Evolutionary conservation across 1,284 basidiomycete species (phyloP).

Genomic region (Ustilago nuda): DNA sequence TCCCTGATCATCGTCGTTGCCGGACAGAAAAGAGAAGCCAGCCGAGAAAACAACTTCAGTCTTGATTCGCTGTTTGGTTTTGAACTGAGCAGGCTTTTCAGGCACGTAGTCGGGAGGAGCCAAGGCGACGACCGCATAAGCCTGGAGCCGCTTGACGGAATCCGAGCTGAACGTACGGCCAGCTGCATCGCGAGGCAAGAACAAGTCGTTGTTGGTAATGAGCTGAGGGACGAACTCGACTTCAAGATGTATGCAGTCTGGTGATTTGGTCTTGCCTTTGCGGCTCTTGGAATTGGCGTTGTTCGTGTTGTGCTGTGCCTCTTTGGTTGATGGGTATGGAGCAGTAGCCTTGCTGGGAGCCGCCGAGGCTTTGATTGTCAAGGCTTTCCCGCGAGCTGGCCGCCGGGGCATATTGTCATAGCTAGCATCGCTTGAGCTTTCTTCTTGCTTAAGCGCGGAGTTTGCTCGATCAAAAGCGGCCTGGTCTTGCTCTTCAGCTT

Average conservation of each 20-base stretch:
- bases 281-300: constrained; percentile 5
- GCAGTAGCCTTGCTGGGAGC: neutral
- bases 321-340: neutral
- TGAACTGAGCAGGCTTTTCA: neutral
- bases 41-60: neutral
- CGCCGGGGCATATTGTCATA: neutral
- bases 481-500: neutral
- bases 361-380: neutral
- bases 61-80: neutral
- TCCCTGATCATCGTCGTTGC: neutral
- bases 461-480: neutral
- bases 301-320: neutral
- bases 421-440: constrained; percentile 1
- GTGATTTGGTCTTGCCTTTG: constrained; percentile 15
- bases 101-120: constrained; percentile 26
- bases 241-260: constrained; percentile 32
- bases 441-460: neutral
- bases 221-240: constrained; percentile 35
- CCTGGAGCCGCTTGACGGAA: constrained; percentile 7
- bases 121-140: constrained; percentile 29
- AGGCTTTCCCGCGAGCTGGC: neutral
- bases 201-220: constrained; percentile 1
- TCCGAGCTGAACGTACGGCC: neutral
- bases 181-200: constrained; percentile 6
- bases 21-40: neutral